Conservation (phyloP, 768 basidiomycete species). For the Tulasnella sp. region DNA sequence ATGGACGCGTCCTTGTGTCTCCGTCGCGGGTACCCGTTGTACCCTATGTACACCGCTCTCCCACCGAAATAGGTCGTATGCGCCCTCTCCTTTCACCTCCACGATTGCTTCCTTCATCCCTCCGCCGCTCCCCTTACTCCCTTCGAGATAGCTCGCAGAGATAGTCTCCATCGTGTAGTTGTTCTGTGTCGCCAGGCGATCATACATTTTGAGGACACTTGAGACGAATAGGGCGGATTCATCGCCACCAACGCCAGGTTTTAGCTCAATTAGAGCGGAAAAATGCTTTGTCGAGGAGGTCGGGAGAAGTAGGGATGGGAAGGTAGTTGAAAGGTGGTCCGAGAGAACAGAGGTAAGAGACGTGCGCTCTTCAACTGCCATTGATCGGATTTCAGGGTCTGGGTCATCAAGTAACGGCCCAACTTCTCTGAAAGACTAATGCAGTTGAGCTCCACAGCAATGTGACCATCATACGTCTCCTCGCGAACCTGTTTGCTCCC, state of each 20-base stretch:
- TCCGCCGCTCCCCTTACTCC: slow-evolving; percentile 44
- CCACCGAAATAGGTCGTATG: slow-evolving; percentile 71
- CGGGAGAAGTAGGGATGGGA: slow-evolving; percentile 67
- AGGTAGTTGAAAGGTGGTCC: slow-evolving; percentile 31
- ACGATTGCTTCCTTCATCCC: slow-evolving; percentile 61
- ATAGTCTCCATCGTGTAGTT: slow-evolving; percentile 57
- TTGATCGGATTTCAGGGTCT: slow-evolving; percentile 61
- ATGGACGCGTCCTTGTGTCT: slow-evolving; percentile 77
- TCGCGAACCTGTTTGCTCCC: slow-evolving; percentile 45
- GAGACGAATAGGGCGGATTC: slow-evolving; percentile 76
- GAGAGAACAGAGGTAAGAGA: slow-evolving; percentile 33
- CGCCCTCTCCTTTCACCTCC: slow-evolving; percentile 66
- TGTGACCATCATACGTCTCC: not conserved
- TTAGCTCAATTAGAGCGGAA: slow-evolving; percentile 80
- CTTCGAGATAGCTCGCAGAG: slow-evolving; percentile 38
- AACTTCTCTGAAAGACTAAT: slow-evolving; percentile 60
- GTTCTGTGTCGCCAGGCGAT: slow-evolving; percentile 43
- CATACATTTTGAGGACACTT: slow-evolving; percentile 76
- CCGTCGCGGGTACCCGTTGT: slow-evolving; percentile 87
- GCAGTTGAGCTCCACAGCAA: not conserved
- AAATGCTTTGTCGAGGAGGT: slow-evolving; percentile 52
- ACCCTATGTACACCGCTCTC: slow-evolving; percentile 96
- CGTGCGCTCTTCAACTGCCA: slow-evolving; percentile 58
- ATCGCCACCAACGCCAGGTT: slow-evolving; percentile 85
- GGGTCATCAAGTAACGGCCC: slow-evolving; percentile 53